These are phyloP conservation scores for Volvox carteri DNA, from an alignment of 163 green algal genomes.

Conservation along the genomic window DNA sequence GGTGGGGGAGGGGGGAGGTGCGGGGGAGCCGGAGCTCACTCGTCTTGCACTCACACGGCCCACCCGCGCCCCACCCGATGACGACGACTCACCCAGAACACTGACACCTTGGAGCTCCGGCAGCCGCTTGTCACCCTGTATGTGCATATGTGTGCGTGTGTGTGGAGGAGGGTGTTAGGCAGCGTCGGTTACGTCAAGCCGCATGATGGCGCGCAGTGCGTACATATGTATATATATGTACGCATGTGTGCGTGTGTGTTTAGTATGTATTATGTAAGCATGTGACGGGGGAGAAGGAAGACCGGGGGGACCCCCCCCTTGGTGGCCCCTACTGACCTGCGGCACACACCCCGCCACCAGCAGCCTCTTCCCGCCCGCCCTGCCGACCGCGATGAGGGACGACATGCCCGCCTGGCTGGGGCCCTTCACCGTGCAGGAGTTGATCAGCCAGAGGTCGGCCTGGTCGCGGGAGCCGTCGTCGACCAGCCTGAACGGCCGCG, in stretches of 20 bases:
- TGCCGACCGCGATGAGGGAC: slow-evolving; percentile 7
- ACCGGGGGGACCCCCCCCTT: background rate
- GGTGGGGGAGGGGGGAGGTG: too few species aligned
- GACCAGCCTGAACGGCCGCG: background rate
- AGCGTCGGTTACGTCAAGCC: too few species aligned
- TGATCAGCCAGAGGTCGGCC: slow-evolving; percentile 47
- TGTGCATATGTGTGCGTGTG: too few species aligned
- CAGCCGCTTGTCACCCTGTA: slow-evolving; percentile 64
- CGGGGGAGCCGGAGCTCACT: background rate
- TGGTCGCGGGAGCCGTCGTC: slow-evolving; percentile 7
- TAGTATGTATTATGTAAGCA: too few species aligned
- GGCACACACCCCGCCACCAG: slow-evolving; percentile 93
- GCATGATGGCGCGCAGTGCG: too few species aligned
- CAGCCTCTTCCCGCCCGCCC: slow-evolving; percentile 56
- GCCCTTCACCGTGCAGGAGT: slow-evolving; percentile 51
- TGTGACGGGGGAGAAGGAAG: background rate
- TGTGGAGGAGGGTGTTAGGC: background rate
- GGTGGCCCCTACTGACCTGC: slow-evolving; percentile 63
- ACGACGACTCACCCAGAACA: slow-evolving; percentile 76
- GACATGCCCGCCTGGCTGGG: slow-evolving; percentile 47
- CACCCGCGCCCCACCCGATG: too few species aligned
- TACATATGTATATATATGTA: too few species aligned
- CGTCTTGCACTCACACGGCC: too few species aligned
- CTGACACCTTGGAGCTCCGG: slow-evolving; percentile 78
- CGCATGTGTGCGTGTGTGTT: too few species aligned